A percentile compares a stretch with the other conserved stretches of the same genome.
Evolutionary conservation across 306 rosid species (phyloP).

Genomic region (Rubus idaeus): DNA sequence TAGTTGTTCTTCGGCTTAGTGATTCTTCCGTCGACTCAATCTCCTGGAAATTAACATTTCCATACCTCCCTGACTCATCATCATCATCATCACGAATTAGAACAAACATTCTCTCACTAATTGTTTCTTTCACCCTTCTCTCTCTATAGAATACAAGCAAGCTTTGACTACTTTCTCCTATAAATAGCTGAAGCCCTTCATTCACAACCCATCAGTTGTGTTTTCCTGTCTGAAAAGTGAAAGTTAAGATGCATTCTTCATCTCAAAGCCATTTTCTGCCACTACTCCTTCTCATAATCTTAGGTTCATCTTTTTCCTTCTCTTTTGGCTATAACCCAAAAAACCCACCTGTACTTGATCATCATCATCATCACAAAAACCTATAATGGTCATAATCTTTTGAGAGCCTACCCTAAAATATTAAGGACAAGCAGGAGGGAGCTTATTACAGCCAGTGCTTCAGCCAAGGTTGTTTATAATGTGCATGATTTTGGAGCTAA

Average conservation of each 20-base stretch:
- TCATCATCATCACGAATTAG: neutral
- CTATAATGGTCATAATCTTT: neutral
- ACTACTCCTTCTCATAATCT: slow-evolving; percentile 23
- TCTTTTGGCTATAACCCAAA: slow-evolving; percentile 28
- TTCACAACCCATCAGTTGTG: neutral
- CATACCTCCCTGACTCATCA: slow-evolving; percentile 20
- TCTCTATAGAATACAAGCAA: slow-evolving; percentile 1
- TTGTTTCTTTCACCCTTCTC: slow-evolving; percentile 5
- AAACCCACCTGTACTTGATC: slow-evolving; percentile 8
- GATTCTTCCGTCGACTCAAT: slow-evolving; percentile 30
- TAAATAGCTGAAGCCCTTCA: neutral
- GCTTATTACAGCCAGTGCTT: neutral
- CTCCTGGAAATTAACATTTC: slow-evolving; percentile 11
- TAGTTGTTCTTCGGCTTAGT: neutral
- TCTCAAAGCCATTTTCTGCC: slow-evolving; percentile 1
- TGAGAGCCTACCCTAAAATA: neutral
- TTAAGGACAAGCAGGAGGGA: neutral
- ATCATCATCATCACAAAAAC: neutral
- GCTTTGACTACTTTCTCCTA: slow-evolving; percentile 14
- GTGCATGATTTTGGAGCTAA: slow-evolving; percentile 67
- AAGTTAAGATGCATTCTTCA: slow-evolving; percentile 4
- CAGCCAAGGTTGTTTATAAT: slow-evolving; percentile 23
- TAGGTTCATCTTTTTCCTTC: slow-evolving; percentile 27
- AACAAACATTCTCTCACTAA: neutral
- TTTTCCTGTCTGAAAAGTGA: neutral